Percentiles rank a stretch among this genome's conserved stretches.
Evolutionary conservation across 345 rosid genomes (phyloP).

Genomic region (Iberis pinnata): DNA sequence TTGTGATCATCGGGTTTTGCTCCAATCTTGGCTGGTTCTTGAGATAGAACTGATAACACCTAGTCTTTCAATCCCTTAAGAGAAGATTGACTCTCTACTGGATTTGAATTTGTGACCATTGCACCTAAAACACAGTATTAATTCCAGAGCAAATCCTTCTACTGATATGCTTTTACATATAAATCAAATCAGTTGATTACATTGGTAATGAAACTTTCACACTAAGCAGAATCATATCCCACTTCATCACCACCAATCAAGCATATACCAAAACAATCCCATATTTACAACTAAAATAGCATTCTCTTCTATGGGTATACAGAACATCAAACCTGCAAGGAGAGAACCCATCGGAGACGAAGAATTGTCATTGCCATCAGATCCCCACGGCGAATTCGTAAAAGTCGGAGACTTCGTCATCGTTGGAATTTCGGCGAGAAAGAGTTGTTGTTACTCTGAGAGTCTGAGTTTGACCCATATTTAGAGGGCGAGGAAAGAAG

Average conservation of each 20-base stretch:
- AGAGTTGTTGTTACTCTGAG: constrained; percentile 28
- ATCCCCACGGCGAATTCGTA: constrained; percentile 10
- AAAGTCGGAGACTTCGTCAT: constrained; percentile 2
- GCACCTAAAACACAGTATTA: too few species aligned
- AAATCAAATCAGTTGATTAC: too few species aligned
- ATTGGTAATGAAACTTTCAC: too few species aligned
- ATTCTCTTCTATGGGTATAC: too few species aligned
- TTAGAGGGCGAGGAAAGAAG: too few species aligned
- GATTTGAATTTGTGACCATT: constrained; percentile 39
- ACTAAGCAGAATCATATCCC: not conserved
- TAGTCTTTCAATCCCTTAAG: constrained; percentile 30
- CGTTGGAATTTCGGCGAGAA: constrained; percentile 15
- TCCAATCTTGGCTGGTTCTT: constrained; percentile 25
- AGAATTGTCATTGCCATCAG: constrained; percentile 16
- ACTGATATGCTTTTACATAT: too few species aligned
- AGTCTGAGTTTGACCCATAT: constrained; percentile 71
- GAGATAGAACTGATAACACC: constrained; percentile 30
- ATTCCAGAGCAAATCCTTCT: too few species aligned
- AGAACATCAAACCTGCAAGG: constrained; percentile 37
- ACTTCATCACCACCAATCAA: not conserved
- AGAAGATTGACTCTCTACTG: not conserved
- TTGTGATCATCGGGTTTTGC: constrained; percentile 33
- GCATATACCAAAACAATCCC: not conserved
- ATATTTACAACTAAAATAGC: not conserved
- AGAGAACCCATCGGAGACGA: constrained; percentile 50